phyloP scores from a whole-genome alignment of 2,329 filamentous ascomycete species.

The Nemania serpens region DNA sequence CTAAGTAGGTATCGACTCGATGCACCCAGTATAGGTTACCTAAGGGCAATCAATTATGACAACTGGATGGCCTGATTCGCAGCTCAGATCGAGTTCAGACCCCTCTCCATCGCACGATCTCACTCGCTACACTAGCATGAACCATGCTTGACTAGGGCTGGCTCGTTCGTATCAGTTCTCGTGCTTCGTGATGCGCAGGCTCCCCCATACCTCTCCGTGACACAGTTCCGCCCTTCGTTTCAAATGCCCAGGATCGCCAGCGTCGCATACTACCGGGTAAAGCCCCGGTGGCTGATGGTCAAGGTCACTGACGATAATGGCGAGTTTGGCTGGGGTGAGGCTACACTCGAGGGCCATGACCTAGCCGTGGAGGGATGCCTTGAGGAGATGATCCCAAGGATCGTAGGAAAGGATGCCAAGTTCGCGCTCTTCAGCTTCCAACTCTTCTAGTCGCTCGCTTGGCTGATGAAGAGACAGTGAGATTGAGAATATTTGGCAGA shows the following conservation, averaged over 20 bases:
- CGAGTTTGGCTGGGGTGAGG: constrained; percentile 73
- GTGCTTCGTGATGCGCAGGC: too few relatives aligned
- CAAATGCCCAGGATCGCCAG: constrained; percentile 65
- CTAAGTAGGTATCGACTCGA: too few relatives aligned
- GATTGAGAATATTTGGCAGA: constrained; percentile 82
- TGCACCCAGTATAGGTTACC: too few relatives aligned
- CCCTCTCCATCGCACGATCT: not conserved
- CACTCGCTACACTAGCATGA: not conserved
- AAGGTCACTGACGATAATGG: constrained; percentile 72
- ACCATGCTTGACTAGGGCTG: too few relatives aligned
- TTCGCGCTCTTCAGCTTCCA: constrained; percentile 42
- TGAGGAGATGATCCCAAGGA: constrained; percentile 51
- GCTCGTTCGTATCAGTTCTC: too few relatives aligned
- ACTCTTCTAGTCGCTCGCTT: not conserved
- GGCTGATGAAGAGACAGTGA: constrained; percentile 53
- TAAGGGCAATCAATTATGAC: too few relatives aligned
- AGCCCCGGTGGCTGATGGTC: constrained; percentile 77
- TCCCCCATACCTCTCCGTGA: too few relatives aligned
- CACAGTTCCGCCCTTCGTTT: too few relatives aligned
- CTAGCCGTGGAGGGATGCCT: constrained; percentile 75
- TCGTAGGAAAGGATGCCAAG: constrained; percentile 73
- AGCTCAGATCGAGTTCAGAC: not conserved
- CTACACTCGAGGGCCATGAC: constrained; percentile 73
- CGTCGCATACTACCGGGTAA: constrained; percentile 76
- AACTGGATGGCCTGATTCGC: not conserved